Base-by-base conservation (phyloP, 345 rosid species). In the Lepidium aucheri region DNA sequence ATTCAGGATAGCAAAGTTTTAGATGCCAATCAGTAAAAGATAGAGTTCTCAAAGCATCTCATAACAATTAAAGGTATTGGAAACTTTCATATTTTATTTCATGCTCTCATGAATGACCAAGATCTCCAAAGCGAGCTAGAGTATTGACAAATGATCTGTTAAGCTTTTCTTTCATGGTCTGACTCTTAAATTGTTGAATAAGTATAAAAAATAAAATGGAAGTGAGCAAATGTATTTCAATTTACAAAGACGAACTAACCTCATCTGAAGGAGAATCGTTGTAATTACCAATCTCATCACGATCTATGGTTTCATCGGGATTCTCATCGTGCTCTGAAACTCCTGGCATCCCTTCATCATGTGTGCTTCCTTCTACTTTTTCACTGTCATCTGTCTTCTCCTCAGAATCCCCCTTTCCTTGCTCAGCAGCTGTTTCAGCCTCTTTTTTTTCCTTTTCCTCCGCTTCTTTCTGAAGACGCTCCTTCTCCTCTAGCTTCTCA, bases 401-500 rank as follows among this genome's bases (percentile, higher is more conserved):
- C 33, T 57, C 81, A 35, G 44, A 50, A 51, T 67, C 69, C 39
- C 56, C 80, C 43, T 78, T 77, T 62, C 72, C 84, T 42, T 39
- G 60, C 20, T 69, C 69, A 63, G 81, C 79, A 30, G 82, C 83
- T 76, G 80, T 79, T 69, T 84, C 97, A 44, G 94, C 89, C 70
- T 86, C 91, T 74, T 79, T 84, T 63, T 70, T 79, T 67, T 82
- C 85, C 60, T 76, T 84, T 73, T 85, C 92, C 78, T 86, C 92
- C 52, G 87, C 84, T 77, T 88, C 97, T 81, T 81, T 88, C 67
- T 80, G 85, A 43, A 81, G 35, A 24, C 80, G 85, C 59, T 81
- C 90, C 77, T 80, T 85, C 80, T 91, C 91, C 80, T 95, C 97
- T 38, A 79, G 81, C 71, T 82, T 87, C 69, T 95, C 97, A 72